Percentiles rank a stretch among this genome's conserved stretches.
Conservation (phyloP, 2,329 filamentous ascomycete species). For the Arthrobotrys sphaeroides region DNA sequence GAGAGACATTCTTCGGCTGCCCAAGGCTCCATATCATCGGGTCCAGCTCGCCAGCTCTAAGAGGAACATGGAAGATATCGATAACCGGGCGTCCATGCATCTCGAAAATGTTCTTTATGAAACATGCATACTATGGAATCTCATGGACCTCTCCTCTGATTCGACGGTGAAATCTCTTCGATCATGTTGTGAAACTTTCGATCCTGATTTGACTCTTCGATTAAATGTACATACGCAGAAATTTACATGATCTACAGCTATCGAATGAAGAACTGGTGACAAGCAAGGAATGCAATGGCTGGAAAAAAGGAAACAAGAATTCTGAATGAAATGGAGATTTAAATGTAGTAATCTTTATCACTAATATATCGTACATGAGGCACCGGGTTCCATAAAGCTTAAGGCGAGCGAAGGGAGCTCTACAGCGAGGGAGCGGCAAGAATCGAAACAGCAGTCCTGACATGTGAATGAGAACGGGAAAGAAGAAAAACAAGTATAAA, state of each 20-base stretch:
- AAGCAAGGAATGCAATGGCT: background rate
- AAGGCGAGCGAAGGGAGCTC: slow-evolving; percentile 13
- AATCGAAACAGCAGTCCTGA: slow-evolving; percentile 21
- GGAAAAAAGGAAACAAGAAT: background rate
- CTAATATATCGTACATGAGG: slow-evolving; percentile 48
- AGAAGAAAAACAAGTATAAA: background rate
- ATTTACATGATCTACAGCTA: slow-evolving; percentile 9
- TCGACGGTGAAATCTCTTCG: background rate
- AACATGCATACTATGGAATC: background rate
- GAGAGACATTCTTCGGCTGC: background rate
- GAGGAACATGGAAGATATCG: background rate
- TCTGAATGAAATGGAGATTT: background rate
- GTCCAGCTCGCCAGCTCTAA: background rate
- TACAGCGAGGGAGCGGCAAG: slow-evolving; percentile 22
- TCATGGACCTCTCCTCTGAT: background rate
- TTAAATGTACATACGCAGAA: background rate
- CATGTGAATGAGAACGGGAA: background rate
- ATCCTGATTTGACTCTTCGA: background rate
- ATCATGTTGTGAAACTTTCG: background rate
- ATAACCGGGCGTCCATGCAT: background rate
- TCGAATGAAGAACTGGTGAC: background rate
- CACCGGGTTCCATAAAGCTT: slow-evolving; percentile 18
- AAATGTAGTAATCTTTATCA: slow-evolving; percentile 35
- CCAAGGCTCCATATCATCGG: no score
- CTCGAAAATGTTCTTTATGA: background rate